phyloP scores from a whole-genome alignment of 345 rosid species.

The Arabidopsis thaliana region DNA sequence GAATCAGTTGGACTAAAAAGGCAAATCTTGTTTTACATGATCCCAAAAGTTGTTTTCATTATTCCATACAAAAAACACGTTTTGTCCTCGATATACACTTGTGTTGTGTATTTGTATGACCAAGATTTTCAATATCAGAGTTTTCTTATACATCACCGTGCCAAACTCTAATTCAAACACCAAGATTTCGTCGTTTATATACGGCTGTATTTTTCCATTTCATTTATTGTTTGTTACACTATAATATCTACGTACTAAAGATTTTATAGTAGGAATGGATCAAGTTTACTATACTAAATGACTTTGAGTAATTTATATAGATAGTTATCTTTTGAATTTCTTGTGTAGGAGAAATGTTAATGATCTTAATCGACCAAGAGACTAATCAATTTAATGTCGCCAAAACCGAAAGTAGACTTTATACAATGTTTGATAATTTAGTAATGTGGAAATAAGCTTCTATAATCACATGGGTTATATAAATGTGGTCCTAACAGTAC shows the following conservation, averaged over 20 bases:
- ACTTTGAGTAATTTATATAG: background rate
- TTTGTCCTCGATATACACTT: constrained; percentile 32
- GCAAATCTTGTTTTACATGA: constrained; percentile 39
- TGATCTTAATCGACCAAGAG: background rate
- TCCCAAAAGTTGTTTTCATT: constrained; percentile 15
- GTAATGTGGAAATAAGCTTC: constrained; percentile 15
- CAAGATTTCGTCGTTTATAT: background rate
- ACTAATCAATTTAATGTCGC: background rate
- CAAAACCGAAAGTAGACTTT: constrained; percentile 26
- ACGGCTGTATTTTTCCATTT: constrained; percentile 14
- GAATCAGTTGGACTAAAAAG: constrained; percentile 31
- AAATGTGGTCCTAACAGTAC: background rate
- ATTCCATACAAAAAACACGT: constrained; percentile 16
- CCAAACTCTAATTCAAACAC: constrained; percentile 23
- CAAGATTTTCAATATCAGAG: constrained; percentile 9
- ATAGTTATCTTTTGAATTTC: background rate
- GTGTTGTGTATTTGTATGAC: constrained; percentile 39
- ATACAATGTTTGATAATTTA: constrained; percentile 1
- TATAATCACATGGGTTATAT: constrained; percentile 26
- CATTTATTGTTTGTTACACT: background rate
- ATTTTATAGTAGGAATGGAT: background rate
- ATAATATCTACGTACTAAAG: background rate
- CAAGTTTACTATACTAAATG: background rate
- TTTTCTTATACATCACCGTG: constrained; percentile 13
- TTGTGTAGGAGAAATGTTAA: background rate